phyloP scores from a whole-genome alignment of 495 filamentous ascomycete genomes.

The Penicillium simplicissimum region DNA sequence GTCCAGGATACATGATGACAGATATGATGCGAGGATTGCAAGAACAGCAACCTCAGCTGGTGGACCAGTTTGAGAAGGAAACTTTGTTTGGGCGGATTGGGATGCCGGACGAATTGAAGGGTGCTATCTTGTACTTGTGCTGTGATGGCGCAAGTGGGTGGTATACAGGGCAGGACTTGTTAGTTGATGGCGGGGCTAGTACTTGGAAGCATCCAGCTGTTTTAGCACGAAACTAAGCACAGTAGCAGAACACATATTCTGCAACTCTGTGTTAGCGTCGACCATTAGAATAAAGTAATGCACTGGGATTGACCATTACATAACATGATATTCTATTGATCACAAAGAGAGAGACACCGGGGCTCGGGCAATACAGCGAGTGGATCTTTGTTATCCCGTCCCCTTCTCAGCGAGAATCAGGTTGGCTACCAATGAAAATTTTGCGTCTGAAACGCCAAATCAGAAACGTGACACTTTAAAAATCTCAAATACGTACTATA shows the following conservation, averaged over 20 bases:
- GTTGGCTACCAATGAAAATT: neutral
- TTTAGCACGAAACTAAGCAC: conserved; percentile 2
- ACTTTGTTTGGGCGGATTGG: conserved; percentile 11
- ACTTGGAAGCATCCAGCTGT: conserved; percentile 9
- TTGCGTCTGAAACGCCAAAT: neutral
- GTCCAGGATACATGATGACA: conserved; percentile 35
- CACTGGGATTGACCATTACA: neutral
- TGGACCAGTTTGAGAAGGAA: conserved; percentile 13
- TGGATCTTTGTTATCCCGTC: neutral
- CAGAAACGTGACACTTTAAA: neutral
- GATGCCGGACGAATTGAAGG: conserved; percentile 5
- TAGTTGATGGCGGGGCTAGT: conserved; percentile 7
- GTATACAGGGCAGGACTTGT: conserved; percentile 12
- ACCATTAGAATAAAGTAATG: neutral
- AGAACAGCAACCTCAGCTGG: conserved; percentile 6
- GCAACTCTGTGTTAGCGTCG: neutral
- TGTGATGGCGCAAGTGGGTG: conserved; percentile 7
- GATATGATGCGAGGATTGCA: conserved; percentile 12
- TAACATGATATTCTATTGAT: conserved; percentile 4
- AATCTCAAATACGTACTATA: neutral
- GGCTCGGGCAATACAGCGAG: neutral
- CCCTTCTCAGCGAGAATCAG: neutral
- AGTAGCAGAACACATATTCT: neutral
- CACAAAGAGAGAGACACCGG: conserved; percentile 1
- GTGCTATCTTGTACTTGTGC: conserved; percentile 10